These are phyloP conservation scores for Sordariomycetes sp. DNA, from an alignment of 2,329 filamentous ascomycete species.

Conservation along the genomic window DNA sequence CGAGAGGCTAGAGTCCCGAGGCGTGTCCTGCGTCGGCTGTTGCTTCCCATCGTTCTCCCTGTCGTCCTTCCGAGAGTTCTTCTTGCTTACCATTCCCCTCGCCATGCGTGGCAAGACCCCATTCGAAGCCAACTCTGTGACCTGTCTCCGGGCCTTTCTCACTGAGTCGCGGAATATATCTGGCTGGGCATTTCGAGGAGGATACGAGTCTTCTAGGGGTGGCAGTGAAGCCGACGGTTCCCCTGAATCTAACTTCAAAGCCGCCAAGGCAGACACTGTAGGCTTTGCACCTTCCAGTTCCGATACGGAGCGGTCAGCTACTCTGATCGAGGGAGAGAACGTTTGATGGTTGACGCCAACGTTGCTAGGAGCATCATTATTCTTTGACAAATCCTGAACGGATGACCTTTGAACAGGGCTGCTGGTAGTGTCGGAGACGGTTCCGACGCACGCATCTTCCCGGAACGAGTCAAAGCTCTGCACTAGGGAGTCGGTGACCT, in stretches of 20 bases:
- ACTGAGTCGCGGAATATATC: not conserved
- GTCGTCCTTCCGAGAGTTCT: not conserved
- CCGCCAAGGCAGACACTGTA: not conserved
- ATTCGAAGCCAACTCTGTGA: not conserved
- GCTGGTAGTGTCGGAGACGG: conserved; percentile 8
- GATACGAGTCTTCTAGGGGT: not conserved
- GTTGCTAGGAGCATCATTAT: not conserved
- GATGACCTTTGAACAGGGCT: not conserved
- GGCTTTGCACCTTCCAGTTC: not conserved
- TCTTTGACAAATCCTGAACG: not conserved
- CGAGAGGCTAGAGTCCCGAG: not conserved
- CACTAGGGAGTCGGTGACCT: conserved; percentile 43
- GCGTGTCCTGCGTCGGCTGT: not conserved
- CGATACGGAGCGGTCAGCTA: too few relatives aligned
- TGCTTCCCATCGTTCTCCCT: not conserved
- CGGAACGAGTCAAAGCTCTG: conserved; percentile 26
- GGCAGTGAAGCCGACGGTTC: not conserved
- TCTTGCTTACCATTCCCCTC: not conserved
- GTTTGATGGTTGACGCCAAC: not conserved
- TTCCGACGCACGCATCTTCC: not conserved
- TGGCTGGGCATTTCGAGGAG: not conserved
- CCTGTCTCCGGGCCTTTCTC: not conserved
- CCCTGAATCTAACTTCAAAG: not conserved
- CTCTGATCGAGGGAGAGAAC: not conserved
- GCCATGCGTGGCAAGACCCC: not conserved